Base-by-base conservation (phyloP, 805 yeast genomes). In the Wickerhamiella sorbophila region DNA sequence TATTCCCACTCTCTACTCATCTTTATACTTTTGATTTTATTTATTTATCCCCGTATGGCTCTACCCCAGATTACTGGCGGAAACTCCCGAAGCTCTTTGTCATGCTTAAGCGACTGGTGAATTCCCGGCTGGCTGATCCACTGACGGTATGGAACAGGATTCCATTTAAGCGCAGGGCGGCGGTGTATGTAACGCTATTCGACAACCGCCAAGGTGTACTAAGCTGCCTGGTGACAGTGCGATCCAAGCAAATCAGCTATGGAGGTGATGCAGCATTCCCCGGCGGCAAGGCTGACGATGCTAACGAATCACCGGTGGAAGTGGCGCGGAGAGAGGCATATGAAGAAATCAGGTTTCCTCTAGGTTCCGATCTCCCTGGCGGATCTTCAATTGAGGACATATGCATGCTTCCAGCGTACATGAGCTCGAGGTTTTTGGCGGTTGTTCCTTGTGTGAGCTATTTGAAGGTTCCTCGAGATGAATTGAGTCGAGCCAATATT, bases 261-360 rank as follows among this genome's bases (percentile, higher is more conserved):
- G 80, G 91, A 0, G 95, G 96, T 4, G 95, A 87, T 57, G 81
- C 82, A 4, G 84, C 95, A 1, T 65, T 87, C 6, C 97, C 97
- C 3, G 97, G 97, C 2, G 97, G 96, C 6, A 83, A 79, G 54
- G 86, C 94, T 4, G 96, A 87, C 57, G 55, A 50, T 33, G 51
- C 27, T 5, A 74, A 70, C 0, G 64, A 71, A 16, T 85, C 84
- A 51, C 83, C 81, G 44, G 77, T 79, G 69, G 70, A 71, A 35
- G 78, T 79, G 32, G 79, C 95, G 0, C 65, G 93, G 44, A 65
- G 97, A 26, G 97, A 87, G 58, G 75, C 86, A 47, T 71, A 69
- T 43, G 97, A 87, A 56, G 97, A 87, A 56, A 82, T 87, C 39
- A 95, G 95, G 57, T 84, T 38, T 33, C 54, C 15, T 27, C 27